These are phyloP conservation scores for Boletus patriciae DNA, from an alignment of 768 basidiomycete genomes.

Conservation along the genomic window DNA sequence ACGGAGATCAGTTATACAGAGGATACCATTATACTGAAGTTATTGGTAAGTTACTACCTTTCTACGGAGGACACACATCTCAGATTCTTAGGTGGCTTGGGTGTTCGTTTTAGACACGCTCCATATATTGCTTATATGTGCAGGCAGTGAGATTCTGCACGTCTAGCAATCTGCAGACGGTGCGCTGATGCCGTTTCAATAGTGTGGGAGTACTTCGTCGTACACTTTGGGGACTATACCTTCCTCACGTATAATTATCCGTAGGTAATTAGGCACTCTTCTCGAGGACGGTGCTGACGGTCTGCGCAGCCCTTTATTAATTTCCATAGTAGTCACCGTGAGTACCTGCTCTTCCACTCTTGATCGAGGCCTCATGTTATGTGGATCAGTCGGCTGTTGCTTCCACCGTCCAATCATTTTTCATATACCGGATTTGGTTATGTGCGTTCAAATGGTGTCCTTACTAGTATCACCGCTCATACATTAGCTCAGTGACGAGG, in stretches of 20 bases:
- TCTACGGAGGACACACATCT: not conserved
- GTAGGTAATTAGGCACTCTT: constrained; percentile 15
- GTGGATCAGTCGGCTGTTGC: constrained; percentile 20
- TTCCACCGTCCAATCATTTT: constrained; percentile 24
- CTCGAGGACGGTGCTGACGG: constrained; percentile 7
- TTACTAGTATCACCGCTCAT: not conserved
- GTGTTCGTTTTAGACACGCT: constrained; percentile 18
- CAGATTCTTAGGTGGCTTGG: constrained; percentile 19
- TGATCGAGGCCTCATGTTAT: constrained; percentile 14
- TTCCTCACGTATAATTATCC: constrained; percentile 16
- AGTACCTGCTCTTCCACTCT: constrained; percentile 2
- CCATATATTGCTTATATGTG: constrained; percentile 17
- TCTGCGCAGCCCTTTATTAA: constrained; percentile 16
- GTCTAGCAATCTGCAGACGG: not conserved
- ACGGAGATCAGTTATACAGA: constrained; percentile 13
- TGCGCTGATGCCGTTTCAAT: not conserved
- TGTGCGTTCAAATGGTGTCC: constrained; percentile 9
- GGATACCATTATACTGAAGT: constrained; percentile 14
- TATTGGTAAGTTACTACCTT: constrained; percentile 7
- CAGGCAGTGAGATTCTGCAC: constrained; percentile 14
- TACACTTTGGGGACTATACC: constrained; percentile 20
- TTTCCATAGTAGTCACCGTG: constrained; percentile 25
- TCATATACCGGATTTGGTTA: constrained; percentile 30
- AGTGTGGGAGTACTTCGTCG: constrained; percentile 26
- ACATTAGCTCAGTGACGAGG: constrained; percentile 8